These are phyloP conservation scores for Spinacia oleracea DNA, from an alignment of 179 eudicot genomes.

Conservation along the genomic window DNA sequence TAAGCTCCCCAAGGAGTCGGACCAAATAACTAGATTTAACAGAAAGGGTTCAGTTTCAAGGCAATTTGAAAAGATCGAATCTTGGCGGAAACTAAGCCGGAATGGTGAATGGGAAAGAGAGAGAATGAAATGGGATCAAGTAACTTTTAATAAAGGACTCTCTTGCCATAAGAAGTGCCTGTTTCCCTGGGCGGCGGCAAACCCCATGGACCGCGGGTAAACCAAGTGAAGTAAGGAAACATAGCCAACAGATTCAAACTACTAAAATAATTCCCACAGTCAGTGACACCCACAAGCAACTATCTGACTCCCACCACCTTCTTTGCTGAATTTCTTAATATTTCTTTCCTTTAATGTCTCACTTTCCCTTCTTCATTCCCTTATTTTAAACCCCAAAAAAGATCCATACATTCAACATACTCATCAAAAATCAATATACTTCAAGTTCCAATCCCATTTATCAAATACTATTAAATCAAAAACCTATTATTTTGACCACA, in stretches of 20 bases:
- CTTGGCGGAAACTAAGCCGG: slow-evolving; percentile 44
- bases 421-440: slow-evolving; percentile 27
- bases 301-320: slow-evolving; percentile 25
- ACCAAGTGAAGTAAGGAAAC: slow-evolving; percentile 69
- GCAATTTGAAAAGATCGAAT: slow-evolving; percentile 52
- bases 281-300: slow-evolving; percentile 52
- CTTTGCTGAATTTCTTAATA: slow-evolving; percentile 27
- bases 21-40: slow-evolving; percentile 47
- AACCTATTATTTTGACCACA: neutral
- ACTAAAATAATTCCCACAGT: slow-evolving; percentile 49
- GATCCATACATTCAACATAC: slow-evolving; percentile 35
- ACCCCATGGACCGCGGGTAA: slow-evolving; percentile 63
- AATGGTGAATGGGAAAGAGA: slow-evolving; percentile 37
- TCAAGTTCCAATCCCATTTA: slow-evolving; percentile 43
- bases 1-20: slow-evolving; percentile 42
- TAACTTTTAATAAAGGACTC: slow-evolving; percentile 36
- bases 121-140: slow-evolving; percentile 26
- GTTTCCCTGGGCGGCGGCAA: slow-evolving; percentile 77
- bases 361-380: slow-evolving; percentile 16
- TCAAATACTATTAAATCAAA: slow-evolving; percentile 27
- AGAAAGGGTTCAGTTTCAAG: slow-evolving; percentile 38
- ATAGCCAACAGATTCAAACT: slow-evolving; percentile 53
- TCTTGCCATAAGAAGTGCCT: slow-evolving; percentile 47
- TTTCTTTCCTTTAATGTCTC: slow-evolving; percentile 13
- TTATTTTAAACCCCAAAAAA: slow-evolving; percentile 24